Conservation (phyloP, 768 basidiomycete species). For the Lentinula aciculospora region DNA sequence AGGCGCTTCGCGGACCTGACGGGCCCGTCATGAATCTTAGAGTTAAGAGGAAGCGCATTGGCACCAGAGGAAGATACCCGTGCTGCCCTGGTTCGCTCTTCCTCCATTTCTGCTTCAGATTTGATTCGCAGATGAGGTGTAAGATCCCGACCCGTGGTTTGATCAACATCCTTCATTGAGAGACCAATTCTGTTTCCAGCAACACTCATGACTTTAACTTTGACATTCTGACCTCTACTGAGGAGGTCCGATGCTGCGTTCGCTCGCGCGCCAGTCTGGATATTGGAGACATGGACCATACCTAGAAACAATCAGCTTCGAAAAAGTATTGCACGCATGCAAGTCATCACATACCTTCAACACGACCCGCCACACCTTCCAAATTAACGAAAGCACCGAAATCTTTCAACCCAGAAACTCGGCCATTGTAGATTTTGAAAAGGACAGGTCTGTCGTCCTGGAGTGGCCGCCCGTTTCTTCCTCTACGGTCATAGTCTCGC, state of each 20-base stretch:
- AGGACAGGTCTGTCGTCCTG: conserved; percentile 82
- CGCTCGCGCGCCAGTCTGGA: conserved; percentile 78
- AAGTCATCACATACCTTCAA: conserved; percentile 64
- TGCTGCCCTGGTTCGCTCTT: conserved; percentile 57
- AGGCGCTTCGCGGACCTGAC: conserved; percentile 82
- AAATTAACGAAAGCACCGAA: conserved; percentile 93
- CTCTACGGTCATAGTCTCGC: conserved; percentile 34
- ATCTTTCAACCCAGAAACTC: conserved; percentile 81
- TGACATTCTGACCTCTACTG: conserved; percentile 78
- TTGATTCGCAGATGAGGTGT: conserved; percentile 93
- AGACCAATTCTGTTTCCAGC: conserved; percentile 77
- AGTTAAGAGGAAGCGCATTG: conserved; percentile 77
- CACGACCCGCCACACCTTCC: conserved; percentile 80
- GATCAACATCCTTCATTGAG: conserved; percentile 99
- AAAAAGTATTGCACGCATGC: neutral
- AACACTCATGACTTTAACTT: conserved; percentile 95
- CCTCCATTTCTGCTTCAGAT: conserved; percentile 89
- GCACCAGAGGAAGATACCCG: conserved; percentile 66
- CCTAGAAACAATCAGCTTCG: conserved; percentile 40
- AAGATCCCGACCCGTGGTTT: conserved; percentile 81
- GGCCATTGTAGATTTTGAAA: conserved; percentile 93
- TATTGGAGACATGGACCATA: conserved; percentile 96
- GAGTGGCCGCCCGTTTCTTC: conserved; percentile 22
- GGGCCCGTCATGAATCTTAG: conserved; percentile 44
- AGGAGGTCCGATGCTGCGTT: conserved; percentile 86